These are phyloP conservation scores for Trichophyton mentagrophytes DNA, from an alignment of 2,329 filamentous ascomycete species.

Conservation along the genomic window DNA sequence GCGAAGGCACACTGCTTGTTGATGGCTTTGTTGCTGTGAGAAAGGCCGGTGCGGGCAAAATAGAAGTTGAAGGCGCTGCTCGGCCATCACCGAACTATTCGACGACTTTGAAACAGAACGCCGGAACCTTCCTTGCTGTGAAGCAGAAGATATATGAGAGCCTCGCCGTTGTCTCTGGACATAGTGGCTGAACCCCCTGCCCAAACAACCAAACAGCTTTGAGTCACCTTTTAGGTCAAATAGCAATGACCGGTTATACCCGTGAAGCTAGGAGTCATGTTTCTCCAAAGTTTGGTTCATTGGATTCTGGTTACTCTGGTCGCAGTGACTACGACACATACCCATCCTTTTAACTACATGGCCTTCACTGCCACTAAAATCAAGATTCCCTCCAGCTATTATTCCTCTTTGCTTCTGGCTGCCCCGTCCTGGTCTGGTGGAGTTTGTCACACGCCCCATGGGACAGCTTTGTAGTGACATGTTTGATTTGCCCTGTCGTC, in stretches of 20 bases:
- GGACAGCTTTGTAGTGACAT: slow-evolving; percentile 2
- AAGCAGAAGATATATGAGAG: slow-evolving; percentile 88
- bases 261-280: not conserved
- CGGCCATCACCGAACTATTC: slow-evolving; percentile 35
- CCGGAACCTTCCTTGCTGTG: slow-evolving; percentile 70
- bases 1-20: slow-evolving; percentile 81
- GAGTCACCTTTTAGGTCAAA: not conserved
- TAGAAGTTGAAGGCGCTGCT: slow-evolving; percentile 73
- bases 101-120: slow-evolving; percentile 36
- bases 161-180: slow-evolving; percentile 72
- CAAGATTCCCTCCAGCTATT: not conserved
- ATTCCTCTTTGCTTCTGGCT: not conserved
- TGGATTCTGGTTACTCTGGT: not conserved
- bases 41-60: slow-evolving; percentile 73
- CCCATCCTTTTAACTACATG: not conserved
- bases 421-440: not conserved
- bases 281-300: not conserved
- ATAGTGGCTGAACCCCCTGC: not conserved
- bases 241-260: not conserved
- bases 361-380: not conserved
- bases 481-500: not conserved
- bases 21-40: slow-evolving; percentile 78
- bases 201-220: not conserved
- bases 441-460: not conserved
- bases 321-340: not conserved